phyloP scores from a whole-genome alignment of 225 moss, liverwort and hornwort species.

The Antitrichia curtipendula region DNA sequence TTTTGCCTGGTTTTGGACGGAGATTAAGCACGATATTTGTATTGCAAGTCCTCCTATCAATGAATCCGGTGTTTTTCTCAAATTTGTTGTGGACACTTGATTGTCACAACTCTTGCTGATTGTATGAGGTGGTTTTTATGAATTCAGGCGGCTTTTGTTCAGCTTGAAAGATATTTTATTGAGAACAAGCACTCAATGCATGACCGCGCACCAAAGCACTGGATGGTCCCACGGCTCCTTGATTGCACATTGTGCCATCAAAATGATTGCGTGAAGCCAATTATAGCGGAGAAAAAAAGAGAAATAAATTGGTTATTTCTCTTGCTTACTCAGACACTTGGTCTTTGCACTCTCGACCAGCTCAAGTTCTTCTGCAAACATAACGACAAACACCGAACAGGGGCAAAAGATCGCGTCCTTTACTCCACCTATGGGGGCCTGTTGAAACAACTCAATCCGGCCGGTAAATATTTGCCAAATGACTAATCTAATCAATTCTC shows the following conservation, averaged over 20 bases:
- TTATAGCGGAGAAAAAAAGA: conserved; percentile 85
- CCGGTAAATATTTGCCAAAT: conserved; percentile 71
- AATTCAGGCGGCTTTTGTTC: conserved; percentile 49
- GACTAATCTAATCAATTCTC: conserved; percentile 28
- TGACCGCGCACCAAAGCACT: conserved; percentile 93
- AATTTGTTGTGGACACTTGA: not conserved
- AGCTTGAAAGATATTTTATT: conserved; percentile 94
- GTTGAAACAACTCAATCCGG: conserved; percentile 96
- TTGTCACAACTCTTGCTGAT: not conserved
- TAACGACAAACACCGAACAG: conserved; percentile 91
- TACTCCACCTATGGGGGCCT: conserved; percentile 97
- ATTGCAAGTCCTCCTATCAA: not conserved
- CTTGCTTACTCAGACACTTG: conserved; percentile 84
- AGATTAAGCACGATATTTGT: not conserved
- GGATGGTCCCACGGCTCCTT: conserved; percentile 96
- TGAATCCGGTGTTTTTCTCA: not conserved
- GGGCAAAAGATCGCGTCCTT: conserved; percentile 99
- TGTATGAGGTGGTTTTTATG: not conserved
- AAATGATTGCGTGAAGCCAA: conserved; percentile 91
- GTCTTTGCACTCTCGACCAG: conserved; percentile 96
- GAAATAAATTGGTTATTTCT: conserved; percentile 98
- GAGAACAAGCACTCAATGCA: conserved; percentile 97
- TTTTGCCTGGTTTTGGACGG: not conserved
- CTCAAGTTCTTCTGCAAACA: conserved; percentile 99
- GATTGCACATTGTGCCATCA: conserved; percentile 94